Evolutionary conservation across 2,329 filamentous ascomycete genomes (phyloP), one percentile per base, ranked within the genome.

Genomic region (Fusarium equiseti): DNA sequence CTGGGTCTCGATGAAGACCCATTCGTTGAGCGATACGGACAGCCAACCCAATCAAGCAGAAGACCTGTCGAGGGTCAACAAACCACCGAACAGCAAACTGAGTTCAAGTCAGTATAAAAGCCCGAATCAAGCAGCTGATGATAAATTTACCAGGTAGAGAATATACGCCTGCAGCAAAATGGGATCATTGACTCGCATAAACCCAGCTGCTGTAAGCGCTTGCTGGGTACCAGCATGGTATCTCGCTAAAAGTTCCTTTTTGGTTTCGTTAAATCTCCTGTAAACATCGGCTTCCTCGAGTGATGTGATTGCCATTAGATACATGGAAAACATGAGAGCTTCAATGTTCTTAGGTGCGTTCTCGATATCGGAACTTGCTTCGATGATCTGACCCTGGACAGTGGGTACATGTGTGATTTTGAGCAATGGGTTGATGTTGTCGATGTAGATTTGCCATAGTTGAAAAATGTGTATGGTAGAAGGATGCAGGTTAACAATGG

Each of bases 381-480:
- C 87, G 53, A 92, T 86, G 42, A 93, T 86, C 55, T 86, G 86
- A n/a, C 81, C 82, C 75, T 92, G 90, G 2, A 92, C 80, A 2
- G 86, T 91, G 1, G 90, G 89, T 0, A 88, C 86, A 74, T 93
- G 91, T 0, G 88, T 90, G 59, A 92, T 83, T 74, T 92, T 92
- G 49, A 92, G 82, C 8, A 93, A 76, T 0, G 90, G 89, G 71
- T 92, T 89, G 71, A 92, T 87, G 72, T 92, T 92, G 68, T 89
- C 87, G 44, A 92, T 84, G 75, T 91, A 93, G 18, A 88, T 84
- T 77, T 92, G 90, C 90, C 91, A 93, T 20, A 91, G 81, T 70
- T 88, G 85, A 63, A 90, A 86, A 56, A 90, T 89, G 62, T 89
- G 87, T 22, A 89, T 85, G 26, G 86, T 81, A 3, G 85, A 77